A percentile compares a stretch with the other conserved stretches of the same genome.
These are phyloP conservation scores for Globisporangium solare DNA, from an alignment of 352 stramenopile species.

Conservation along the genomic window DNA sequence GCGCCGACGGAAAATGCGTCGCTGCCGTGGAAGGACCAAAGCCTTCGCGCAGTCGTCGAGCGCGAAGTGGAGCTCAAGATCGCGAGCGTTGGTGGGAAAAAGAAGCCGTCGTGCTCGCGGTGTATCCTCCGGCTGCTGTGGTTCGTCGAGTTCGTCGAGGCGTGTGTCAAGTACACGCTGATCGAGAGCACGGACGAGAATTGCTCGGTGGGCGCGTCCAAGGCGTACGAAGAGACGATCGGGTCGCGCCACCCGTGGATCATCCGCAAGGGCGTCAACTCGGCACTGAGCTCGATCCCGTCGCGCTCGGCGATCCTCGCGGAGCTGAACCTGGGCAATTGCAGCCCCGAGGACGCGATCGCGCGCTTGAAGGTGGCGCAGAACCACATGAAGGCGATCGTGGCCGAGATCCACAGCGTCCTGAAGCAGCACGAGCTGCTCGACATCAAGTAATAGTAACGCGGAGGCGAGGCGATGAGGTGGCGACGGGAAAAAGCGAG, in stretches of 20 bases:
- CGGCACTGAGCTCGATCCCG: conserved; percentile 59
- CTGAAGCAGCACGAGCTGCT: conserved; percentile 63
- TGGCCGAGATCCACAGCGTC: conserved; percentile 43
- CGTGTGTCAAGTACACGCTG: conserved; percentile 61
- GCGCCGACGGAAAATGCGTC: conserved; percentile 12
- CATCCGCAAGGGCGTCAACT: conserved; percentile 81
- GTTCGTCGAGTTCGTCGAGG: conserved; percentile 84
- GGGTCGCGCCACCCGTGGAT: conserved; percentile 79
- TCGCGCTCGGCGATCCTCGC: conserved; percentile 49
- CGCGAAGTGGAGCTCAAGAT: conserved; percentile 59
- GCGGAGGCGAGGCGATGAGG: background rate
- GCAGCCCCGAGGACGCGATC: conserved; percentile 28
- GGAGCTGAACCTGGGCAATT: conserved; percentile 34
- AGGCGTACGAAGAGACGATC: conserved; percentile 82
- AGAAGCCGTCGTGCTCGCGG: conserved; percentile 73
- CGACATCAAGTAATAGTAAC: conserved; percentile 59
- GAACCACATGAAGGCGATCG: conserved; percentile 36
- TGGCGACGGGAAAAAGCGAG: background rate
- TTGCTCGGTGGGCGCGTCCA: conserved; percentile 54
- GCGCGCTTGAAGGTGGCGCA: conserved; percentile 38
- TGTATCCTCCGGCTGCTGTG: conserved; percentile 71
- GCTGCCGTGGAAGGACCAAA: conserved; percentile 46
- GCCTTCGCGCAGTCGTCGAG: conserved; percentile 48
- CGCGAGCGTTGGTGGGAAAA: conserved; percentile 69
- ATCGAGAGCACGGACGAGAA: conserved; percentile 64